These are phyloP conservation scores for Ilex aquifolium DNA, from an alignment of 257 asterid species.

Conservation along the genomic window DNA sequence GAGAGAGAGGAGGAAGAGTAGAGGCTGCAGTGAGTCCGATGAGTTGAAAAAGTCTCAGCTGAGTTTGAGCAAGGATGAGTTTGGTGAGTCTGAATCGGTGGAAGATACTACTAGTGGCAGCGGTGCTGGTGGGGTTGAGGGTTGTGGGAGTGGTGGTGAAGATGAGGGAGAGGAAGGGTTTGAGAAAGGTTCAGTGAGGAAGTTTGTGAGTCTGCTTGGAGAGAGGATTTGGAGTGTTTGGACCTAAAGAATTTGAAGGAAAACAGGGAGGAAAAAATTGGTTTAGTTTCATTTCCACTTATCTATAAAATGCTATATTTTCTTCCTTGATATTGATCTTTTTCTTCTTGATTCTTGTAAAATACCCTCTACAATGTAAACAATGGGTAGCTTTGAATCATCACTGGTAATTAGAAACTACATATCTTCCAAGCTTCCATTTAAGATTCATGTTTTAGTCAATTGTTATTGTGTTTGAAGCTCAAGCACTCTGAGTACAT, in stretches of 20 bases:
- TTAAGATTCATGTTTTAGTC: too few relatives aligned
- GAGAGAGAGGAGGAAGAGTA: slow-evolving; percentile 38
- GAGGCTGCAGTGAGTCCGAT: slow-evolving; percentile 13
- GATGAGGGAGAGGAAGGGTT: slow-evolving; percentile 30
- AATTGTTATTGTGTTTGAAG: too few relatives aligned
- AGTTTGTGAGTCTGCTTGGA: slow-evolving; percentile 57
- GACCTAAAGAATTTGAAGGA: slow-evolving; percentile 27
- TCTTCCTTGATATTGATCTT: too few relatives aligned
- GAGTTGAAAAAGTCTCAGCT: slow-evolving; percentile 25
- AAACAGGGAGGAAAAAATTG: slow-evolving; percentile 14
- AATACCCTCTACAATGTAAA: too few relatives aligned
- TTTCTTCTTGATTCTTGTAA: too few relatives aligned
- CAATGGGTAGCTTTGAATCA: too few relatives aligned
- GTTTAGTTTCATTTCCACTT: slow-evolving; percentile 5
- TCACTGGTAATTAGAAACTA: too few relatives aligned
- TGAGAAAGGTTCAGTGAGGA: slow-evolving; percentile 55
- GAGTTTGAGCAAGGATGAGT: slow-evolving; percentile 25
- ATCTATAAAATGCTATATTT: neutral
- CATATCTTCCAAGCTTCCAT: too few relatives aligned
- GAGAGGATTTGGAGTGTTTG: slow-evolving; percentile 75
- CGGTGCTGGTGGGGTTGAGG: slow-evolving; percentile 10
- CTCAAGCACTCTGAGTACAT: too few relatives aligned
- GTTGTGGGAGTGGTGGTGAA: slow-evolving; percentile 15
- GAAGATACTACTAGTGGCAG: slow-evolving; percentile 13
- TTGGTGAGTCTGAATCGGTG: slow-evolving; percentile 17